Evolutionary conservation across 202 grass and related monocot species (phyloP), one percentile per base, ranked within the genome.

Genomic region (Carex arenaria): DNA sequence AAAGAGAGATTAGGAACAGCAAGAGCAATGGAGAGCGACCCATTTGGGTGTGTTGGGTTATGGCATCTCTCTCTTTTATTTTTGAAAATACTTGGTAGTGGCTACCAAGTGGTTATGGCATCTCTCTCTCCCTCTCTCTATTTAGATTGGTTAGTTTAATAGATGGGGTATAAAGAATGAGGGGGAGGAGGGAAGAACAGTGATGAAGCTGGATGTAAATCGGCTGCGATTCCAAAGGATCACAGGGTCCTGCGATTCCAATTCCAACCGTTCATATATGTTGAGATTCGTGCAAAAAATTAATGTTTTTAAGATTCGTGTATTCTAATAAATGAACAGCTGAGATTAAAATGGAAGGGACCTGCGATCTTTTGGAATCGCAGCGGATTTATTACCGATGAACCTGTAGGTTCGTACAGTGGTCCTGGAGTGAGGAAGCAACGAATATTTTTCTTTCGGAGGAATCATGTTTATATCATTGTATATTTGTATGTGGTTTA

Each of bases 31-130:
- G 80, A 66, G 80, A 68, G 8, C 45, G 51, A 54, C 26, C 63
- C 80, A 82, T 82, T 82, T 68, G 14, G 5, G 10, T 67, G 19
- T 82, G 26, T 67, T 28, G 42, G 63, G 63, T 66, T 55, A 82
- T 52, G 14, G 80, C 15, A 82, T 82, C 26, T 26, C 26, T n/a
- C n/a, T n/a, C n/a, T n/a, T n/a, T n/a, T n/a, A n/a, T n/a, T n/a
- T n/a, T n/a, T n/a, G n/a, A n/a, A n/a, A n/a, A n/a, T n/a, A n/a
- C n/a, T n/a, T n/a, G n/a, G n/a, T n/a, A n/a, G n/a, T n/a, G n/a
- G n/a, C n/a, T n/a, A n/a, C n/a, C n/a, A n/a, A n/a, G n/a, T n/a
- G 63, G 63, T 66, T 55, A 82, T 52, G 14, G 80, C 15, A 82
- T 82, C 26, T 26, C 43, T 68, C 42, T 67, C 62, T 31, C 72